phyloP scores from a whole-genome alignment of 495 filamentous ascomycete genomes.

The Penicillium robsamsonii region DNA sequence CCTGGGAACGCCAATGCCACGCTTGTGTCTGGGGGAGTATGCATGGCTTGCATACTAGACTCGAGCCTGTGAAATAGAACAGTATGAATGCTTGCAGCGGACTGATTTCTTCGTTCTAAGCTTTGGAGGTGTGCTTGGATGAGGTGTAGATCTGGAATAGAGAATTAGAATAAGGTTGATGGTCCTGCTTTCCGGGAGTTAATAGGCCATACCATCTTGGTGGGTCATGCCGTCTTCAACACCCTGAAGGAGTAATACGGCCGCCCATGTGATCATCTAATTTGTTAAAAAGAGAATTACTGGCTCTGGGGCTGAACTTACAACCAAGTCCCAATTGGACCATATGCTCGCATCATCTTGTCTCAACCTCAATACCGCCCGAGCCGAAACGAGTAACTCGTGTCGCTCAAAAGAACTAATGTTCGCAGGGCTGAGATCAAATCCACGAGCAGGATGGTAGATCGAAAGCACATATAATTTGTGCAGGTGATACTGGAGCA shows the following conservation, averaged over 20 bases:
- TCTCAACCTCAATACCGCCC: slow-evolving; percentile 35
- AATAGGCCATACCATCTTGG: slow-evolving; percentile 31
- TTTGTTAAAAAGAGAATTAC: background rate
- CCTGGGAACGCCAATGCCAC: slow-evolving; percentile 24
- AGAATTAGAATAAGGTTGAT: background rate
- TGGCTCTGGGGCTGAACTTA: slow-evolving; percentile 7
- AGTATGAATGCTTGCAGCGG: slow-evolving; percentile 34
- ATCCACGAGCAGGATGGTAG: slow-evolving; percentile 45
- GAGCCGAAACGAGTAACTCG: slow-evolving; percentile 38
- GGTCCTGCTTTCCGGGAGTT: background rate
- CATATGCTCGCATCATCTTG: slow-evolving; percentile 42
- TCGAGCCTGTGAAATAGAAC: slow-evolving; percentile 34
- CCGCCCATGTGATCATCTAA: slow-evolving; percentile 45
- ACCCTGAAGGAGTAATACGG: slow-evolving; percentile 38
- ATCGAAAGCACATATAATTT: slow-evolving; percentile 46
- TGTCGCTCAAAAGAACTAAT: slow-evolving; percentile 36
- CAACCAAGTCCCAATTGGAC: slow-evolving; percentile 45
- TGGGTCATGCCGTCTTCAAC: slow-evolving; percentile 42
- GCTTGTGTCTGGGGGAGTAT: slow-evolving; percentile 35
- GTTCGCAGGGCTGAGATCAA: slow-evolving; percentile 39
- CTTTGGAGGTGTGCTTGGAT: slow-evolving; percentile 38
- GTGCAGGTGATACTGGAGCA: slow-evolving; percentile 42
- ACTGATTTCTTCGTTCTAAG: slow-evolving; percentile 29
- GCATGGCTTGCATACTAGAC: slow-evolving; percentile 39
- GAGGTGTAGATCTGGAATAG: slow-evolving; percentile 30